phyloP scores from a whole-genome alignment of 179 eudicot species.

The Dionaea muscipula region DNA sequence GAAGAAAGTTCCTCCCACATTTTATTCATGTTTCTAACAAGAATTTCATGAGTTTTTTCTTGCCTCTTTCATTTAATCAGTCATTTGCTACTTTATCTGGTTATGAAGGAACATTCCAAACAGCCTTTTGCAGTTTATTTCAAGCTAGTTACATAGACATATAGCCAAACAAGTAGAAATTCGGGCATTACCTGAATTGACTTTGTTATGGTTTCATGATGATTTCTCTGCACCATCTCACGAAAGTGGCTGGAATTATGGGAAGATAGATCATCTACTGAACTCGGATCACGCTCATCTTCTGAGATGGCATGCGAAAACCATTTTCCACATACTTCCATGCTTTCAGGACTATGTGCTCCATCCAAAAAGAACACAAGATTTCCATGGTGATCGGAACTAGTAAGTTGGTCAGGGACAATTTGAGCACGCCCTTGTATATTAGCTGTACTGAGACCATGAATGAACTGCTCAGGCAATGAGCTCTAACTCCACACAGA shows the following conservation, averaged over 20 bases:
- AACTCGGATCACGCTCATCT: slow-evolving; percentile 22
- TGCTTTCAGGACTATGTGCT: slow-evolving; percentile 99
- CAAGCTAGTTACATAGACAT: neutral
- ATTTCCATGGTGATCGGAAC: slow-evolving; percentile 45
- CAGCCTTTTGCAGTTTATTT: neutral
- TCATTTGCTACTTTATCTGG: too few relatives aligned
- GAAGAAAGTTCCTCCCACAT: too few relatives aligned
- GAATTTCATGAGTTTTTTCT: too few relatives aligned
- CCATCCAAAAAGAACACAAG: slow-evolving; percentile 90
- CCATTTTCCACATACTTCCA: slow-evolving; percentile 96
- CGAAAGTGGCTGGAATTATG: slow-evolving; percentile 19
- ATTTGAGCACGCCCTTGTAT: slow-evolving; percentile 92
- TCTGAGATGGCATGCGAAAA: slow-evolving; percentile 53
- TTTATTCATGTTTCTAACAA: too few relatives aligned
- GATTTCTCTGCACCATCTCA: slow-evolving; percentile 22
- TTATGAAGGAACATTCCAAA: too few relatives aligned
- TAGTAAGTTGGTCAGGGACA: slow-evolving; percentile 46
- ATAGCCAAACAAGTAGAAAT: neutral
- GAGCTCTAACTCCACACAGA: slow-evolving; percentile 36
- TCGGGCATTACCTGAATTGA: slow-evolving; percentile 38
- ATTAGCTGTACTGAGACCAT: slow-evolving; percentile 68
- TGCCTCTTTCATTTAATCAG: too few relatives aligned
- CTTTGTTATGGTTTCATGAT: slow-evolving; percentile 24
- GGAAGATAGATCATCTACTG: slow-evolving; percentile 16
- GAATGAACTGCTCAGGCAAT: slow-evolving; percentile 72